Percentiles rank a stretch among this genome's conserved stretches.
These are phyloP conservation scores for Pichia norvegensis DNA, from an alignment of 1,139 yeast genomes.

Conservation along the genomic window DNA sequence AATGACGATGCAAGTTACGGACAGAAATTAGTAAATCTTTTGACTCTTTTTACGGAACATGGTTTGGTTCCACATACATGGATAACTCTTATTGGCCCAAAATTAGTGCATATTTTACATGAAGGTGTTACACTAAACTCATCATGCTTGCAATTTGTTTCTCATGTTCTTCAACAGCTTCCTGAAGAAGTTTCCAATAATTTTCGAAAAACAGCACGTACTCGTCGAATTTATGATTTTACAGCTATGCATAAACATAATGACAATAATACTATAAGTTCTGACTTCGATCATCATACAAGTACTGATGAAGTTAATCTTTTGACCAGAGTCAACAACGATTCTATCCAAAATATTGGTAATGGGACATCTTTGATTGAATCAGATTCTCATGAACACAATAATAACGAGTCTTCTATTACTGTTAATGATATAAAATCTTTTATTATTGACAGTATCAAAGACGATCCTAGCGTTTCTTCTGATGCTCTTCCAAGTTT, in stretches of 20 bases:
- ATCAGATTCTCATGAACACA: neutral
- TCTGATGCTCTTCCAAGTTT: constrained; percentile 1
- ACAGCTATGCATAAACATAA: neutral
- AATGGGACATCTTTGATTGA: neutral
- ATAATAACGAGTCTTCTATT: no score
- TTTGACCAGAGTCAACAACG: no score
- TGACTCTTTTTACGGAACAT: constrained; percentile 1
- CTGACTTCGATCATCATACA: no score
- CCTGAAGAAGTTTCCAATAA: neutral
- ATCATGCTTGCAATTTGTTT: neutral
- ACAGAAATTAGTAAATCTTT: neutral
- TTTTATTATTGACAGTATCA: constrained; percentile 11
- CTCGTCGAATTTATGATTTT: neutral
- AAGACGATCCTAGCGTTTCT: neutral
- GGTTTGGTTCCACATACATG: constrained; percentile 7
- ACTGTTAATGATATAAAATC: constrained; percentile 5
- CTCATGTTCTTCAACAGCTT: neutral
- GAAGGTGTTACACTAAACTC: neutral
- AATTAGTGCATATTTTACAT: constrained; percentile 1
- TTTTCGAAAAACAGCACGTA: neutral
- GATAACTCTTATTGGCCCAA: constrained; percentile 5
- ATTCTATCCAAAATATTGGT: neutral
- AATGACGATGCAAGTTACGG: neutral
- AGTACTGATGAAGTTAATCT: neutral
- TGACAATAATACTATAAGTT: no score